Conservation (phyloP, 768 basidiomycete genomes). For the Lentinula sp. region DNA sequence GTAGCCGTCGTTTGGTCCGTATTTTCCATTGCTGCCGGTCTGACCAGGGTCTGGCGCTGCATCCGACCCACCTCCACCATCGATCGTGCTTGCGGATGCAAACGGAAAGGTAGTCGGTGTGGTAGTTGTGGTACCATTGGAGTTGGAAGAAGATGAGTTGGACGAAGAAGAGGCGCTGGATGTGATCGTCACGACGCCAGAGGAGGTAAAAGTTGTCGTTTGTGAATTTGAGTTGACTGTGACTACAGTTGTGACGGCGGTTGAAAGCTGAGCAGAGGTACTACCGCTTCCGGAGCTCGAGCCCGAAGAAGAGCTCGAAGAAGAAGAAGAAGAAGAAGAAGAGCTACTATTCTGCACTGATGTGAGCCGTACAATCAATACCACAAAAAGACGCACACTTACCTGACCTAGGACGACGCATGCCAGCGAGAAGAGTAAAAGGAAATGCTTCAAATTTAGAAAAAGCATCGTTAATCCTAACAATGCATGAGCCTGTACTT, state of each 20-base stretch:
- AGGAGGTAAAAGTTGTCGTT: constrained; percentile 30
- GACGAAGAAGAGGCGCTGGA: constrained; percentile 13
- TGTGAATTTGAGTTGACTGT: constrained; percentile 34
- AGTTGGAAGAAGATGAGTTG: background rate
- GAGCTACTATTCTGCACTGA: background rate
- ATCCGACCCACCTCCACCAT: constrained; percentile 3
- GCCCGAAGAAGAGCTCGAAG: background rate
- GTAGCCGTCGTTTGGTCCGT: background rate
- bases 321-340: background rate
- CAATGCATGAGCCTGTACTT: background rate
- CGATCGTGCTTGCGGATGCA: background rate
- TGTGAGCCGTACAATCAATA: background rate
- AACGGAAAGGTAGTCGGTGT: background rate
- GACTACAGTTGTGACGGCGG: constrained; percentile 29
- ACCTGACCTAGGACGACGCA: background rate
- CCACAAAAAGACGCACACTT: background rate
- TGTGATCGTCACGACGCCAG: constrained; percentile 43
- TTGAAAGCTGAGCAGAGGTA: constrained; percentile 26
- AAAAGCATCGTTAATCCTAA: background rate
- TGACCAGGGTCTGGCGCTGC: constrained; percentile 1
- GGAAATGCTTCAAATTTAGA: background rate
- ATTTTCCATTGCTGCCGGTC: background rate
- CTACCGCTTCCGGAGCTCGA: constrained; percentile 10
- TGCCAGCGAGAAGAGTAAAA: background rate
- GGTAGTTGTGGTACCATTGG: background rate